phyloP scores from a whole-genome alignment of 805 yeast species.

The Barnettozyma sucrosica region DNA sequence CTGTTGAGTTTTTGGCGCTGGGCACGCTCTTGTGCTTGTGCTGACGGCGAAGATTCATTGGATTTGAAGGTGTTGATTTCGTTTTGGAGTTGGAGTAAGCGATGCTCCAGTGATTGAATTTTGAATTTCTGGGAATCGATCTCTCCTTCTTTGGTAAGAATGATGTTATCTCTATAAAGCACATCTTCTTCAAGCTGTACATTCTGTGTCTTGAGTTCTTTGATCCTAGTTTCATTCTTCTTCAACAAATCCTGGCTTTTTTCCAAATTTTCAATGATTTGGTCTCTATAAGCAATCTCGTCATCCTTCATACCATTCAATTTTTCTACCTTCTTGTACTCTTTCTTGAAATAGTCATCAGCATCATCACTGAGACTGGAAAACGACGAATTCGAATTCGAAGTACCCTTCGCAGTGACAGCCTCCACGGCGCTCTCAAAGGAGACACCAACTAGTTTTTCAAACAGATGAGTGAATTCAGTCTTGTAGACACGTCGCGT shows the following conservation, averaged over 20 bases:
- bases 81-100: constrained; percentile 3
- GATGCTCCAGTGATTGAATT: constrained; percentile 9
- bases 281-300: constrained; percentile 24
- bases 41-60: constrained; percentile 2
- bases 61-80: constrained; percentile 13
- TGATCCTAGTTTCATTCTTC: constrained; percentile 7
- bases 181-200: constrained; percentile 21
- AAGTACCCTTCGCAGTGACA: constrained; percentile 1
- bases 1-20: constrained; percentile 12
- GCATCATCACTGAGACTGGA: neutral
- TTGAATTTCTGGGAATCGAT: constrained; percentile 8
- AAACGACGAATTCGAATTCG: neutral
- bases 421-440: constrained; percentile 26
- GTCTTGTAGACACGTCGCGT: constrained; percentile 27
- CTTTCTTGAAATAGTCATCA: constrained; percentile 16
- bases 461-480: constrained; percentile 28
- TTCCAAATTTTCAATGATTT: constrained; percentile 19
- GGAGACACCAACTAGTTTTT: constrained; percentile 28
- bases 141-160: constrained; percentile 13
- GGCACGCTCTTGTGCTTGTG: constrained; percentile 1
- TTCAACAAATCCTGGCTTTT: constrained; percentile 8
- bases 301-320: constrained; percentile 21
- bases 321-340: constrained; percentile 17
- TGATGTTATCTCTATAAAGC: constrained; percentile 19
- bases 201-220: constrained; percentile 5